A percentile compares a stretch with the other conserved stretches of the same genome.
phyloP scores from a whole-genome alignment of 1,284 basidiomycete genomes.

The Microbotryum lychnidis-dioicae region DNA sequence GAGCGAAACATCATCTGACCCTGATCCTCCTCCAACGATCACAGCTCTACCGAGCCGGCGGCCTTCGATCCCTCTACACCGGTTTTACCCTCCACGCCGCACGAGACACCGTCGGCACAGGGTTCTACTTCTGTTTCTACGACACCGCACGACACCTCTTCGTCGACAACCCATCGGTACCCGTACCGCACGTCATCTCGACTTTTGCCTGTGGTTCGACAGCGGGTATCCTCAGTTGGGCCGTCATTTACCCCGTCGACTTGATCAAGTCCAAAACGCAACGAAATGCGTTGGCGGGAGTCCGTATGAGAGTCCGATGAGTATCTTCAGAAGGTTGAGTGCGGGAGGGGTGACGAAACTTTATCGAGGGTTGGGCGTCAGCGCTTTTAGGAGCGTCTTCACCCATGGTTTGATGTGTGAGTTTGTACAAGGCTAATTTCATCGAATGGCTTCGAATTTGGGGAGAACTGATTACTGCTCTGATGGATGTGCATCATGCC shows the following conservation, averaged over 20 bases:
- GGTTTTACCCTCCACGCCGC: constrained; percentile 62
- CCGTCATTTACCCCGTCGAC: constrained; percentile 34
- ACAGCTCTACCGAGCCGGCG: constrained; percentile 44
- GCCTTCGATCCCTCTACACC: constrained; percentile 67
- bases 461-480: neutral
- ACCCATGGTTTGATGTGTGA: constrained; percentile 26
- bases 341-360: constrained; percentile 68
- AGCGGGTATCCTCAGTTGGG: constrained; percentile 62
- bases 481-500: neutral
- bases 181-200: constrained; percentile 62
- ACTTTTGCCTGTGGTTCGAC: constrained; percentile 78
- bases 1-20: neutral
- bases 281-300: constrained; percentile 71
- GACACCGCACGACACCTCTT: constrained; percentile 71
- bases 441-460: too few species aligned
- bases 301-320: constrained; percentile 52
- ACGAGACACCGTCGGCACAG: constrained; percentile 51
- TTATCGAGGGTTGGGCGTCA: constrained; percentile 66
- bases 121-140: constrained; percentile 78
- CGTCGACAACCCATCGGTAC: constrained; percentile 61
- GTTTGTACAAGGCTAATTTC: neutral
- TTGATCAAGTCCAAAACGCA: constrained; percentile 91
- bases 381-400: constrained; percentile 22
- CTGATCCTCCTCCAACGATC: neutral
- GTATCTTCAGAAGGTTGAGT: constrained; percentile 67